Evolutionary conservation across 208 protist genomes (phyloP).

Genomic region (Leishmania guyanensis): DNA sequence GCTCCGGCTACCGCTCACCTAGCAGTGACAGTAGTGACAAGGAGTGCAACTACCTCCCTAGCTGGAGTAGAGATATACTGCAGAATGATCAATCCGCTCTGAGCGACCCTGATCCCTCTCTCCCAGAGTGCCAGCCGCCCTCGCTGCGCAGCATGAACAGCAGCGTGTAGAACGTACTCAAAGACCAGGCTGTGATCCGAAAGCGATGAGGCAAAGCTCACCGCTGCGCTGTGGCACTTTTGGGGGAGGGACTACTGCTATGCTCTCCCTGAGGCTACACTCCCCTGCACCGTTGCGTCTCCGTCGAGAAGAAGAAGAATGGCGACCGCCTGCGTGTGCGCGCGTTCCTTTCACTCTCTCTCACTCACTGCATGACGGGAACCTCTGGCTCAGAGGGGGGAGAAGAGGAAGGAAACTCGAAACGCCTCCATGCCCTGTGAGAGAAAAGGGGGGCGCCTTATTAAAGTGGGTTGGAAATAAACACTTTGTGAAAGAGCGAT

Average conservation of each 20-base stretch:
- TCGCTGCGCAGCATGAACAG: constrained; percentile 32
- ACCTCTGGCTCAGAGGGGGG: not conserved
- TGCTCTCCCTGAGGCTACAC: not conserved
- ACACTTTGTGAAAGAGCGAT: not conserved
- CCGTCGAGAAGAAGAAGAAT: not conserved
- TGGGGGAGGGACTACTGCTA: not conserved
- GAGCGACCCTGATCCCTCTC: constrained; percentile 7
- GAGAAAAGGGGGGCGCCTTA: not conserved
- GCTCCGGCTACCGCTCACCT: not conserved
- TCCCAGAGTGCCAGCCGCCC: constrained; percentile 17
- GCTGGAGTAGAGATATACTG: not conserved
- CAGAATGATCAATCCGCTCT: not conserved
- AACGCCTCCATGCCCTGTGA: not conserved
- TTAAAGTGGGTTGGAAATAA: not conserved
- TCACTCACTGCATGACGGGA: not conserved
- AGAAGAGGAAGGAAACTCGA: not conserved
- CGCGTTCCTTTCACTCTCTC: not conserved
- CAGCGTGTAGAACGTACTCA: constrained; percentile 21
- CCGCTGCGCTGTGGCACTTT: not conserved
- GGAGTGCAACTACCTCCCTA: not conserved
- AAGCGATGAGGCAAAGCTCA: not conserved
- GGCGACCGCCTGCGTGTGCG: not conserved
- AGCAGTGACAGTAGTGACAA: constrained; percentile 3
- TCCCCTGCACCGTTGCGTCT: not conserved
- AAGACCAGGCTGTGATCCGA: constrained; percentile 9